Evolutionary conservation across 2,329 filamentous ascomycete species (phyloP).

Genomic region (Massarina eburnea): DNA sequence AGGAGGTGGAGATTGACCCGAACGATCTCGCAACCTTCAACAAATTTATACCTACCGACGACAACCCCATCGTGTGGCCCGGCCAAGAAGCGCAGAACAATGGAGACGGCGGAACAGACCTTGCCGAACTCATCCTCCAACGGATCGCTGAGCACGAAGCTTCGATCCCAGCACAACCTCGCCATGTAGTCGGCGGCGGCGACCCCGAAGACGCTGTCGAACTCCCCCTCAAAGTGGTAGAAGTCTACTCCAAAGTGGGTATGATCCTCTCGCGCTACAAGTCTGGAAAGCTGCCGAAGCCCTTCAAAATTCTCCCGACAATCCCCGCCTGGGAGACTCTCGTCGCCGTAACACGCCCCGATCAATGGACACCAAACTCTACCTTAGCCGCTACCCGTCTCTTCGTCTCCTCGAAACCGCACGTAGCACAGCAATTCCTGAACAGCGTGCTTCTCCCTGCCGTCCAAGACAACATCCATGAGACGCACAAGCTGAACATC

Average conservation of each 20-base stretch:
- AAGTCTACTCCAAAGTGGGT: constrained; percentile 92
- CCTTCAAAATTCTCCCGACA: constrained; percentile 94
- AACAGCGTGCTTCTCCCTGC: constrained; percentile 83
- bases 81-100: constrained; percentile 49
- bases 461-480: constrained; percentile 91
- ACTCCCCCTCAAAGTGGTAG: constrained; percentile 85
- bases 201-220: constrained; percentile 78
- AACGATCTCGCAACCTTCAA: constrained; percentile 88
- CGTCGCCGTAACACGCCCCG: constrained; percentile 79
- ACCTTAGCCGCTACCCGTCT: constrained; percentile 88
- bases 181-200: constrained; percentile 54
- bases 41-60: constrained; percentile 77
- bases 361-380: constrained; percentile 76
- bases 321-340: constrained; percentile 91
- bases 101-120: constrained; percentile 62
- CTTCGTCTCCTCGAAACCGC: constrained; percentile 82
- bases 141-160: constrained; percentile 94
- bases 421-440: constrained; percentile 80
- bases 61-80: constrained; percentile 73
- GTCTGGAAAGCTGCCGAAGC: constrained; percentile 93
- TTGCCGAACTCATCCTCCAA: constrained; percentile 89
- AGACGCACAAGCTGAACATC: constrained; percentile 92
- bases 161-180: constrained; percentile 51
- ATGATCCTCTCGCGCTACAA: constrained; percentile 90
- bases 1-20: constrained; percentile 77